Conservation (phyloP, 768 basidiomycete species). For the Leccinum incarnatum region DNA sequence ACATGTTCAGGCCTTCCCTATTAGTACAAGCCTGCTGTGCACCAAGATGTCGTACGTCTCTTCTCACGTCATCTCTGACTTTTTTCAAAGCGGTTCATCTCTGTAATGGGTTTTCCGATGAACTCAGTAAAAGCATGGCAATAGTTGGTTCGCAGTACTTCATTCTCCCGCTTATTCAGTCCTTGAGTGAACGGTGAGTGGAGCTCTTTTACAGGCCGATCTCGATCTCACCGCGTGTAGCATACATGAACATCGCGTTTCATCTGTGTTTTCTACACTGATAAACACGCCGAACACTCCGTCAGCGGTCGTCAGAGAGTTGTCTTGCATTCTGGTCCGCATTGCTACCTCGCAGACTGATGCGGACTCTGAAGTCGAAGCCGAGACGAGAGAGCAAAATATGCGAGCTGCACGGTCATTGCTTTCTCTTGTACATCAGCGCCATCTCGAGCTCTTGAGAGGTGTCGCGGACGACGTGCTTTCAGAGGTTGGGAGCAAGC, state of each 20-base stretch:
- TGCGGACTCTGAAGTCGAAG: not conserved
- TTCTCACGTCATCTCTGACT: not conserved
- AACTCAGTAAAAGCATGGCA: slow-evolving; percentile 41
- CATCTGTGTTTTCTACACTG: slow-evolving; percentile 29
- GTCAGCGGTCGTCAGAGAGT: slow-evolving; percentile 17
- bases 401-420: slow-evolving; percentile 32
- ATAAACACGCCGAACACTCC: slow-evolving; percentile 28
- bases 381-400: slow-evolving; percentile 6
- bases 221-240: slow-evolving; percentile 20
- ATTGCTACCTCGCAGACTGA: slow-evolving; percentile 12
- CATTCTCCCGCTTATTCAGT: slow-evolving; percentile 48
- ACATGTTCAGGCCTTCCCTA: slow-evolving; percentile 45
- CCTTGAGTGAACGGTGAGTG: slow-evolving; percentile 42
- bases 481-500: slow-evolving; percentile 18
- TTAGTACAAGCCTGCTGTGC: slow-evolving; percentile 39
- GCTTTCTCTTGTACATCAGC: slow-evolving; percentile 62
- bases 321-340: slow-evolving; percentile 23
- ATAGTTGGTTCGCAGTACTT: slow-evolving; percentile 59
- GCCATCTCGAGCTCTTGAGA: slow-evolving; percentile 53
- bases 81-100: not conserved
- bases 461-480: slow-evolving; percentile 38
- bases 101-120: slow-evolving; percentile 45
- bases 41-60: slow-evolving; percentile 48
- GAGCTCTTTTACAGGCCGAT: not conserved
- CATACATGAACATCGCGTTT: slow-evolving; percentile 29